These are phyloP conservation scores for Eutypa lata DNA, from an alignment of 2,329 filamentous ascomycete species.

Conservation along the genomic window DNA sequence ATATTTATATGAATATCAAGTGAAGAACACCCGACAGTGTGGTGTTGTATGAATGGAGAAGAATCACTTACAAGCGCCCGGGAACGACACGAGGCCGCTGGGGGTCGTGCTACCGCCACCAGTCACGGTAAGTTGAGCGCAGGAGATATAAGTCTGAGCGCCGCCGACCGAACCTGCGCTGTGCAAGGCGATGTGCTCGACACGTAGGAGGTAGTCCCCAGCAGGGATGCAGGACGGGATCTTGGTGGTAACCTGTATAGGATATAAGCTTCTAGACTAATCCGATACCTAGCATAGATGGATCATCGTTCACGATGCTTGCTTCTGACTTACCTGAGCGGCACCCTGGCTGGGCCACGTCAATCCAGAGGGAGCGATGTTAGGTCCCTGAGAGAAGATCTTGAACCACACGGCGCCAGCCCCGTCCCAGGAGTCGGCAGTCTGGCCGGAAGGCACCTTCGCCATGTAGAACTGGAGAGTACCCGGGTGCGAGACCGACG, in stretches of 20 bases:
- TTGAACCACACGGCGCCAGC: constrained; percentile 39
- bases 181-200: constrained; percentile 48
- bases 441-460: constrained; percentile 35
- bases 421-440: constrained; percentile 35
- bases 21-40: background rate
- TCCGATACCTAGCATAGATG: no score
- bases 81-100: constrained; percentile 36
- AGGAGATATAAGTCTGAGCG: constrained; percentile 44
- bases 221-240: constrained; percentile 42
- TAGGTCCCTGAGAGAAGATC: constrained; percentile 40
- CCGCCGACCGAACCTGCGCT: constrained; percentile 36
- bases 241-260: constrained; percentile 33
- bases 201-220: constrained; percentile 48
- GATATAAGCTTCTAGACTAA: background rate
- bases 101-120: constrained; percentile 39
- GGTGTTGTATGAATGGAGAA: background rate
- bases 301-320: no score
- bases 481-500: constrained; percentile 40
- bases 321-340: constrained; percentile 9
- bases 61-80: constrained; percentile 31
- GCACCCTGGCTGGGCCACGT: constrained; percentile 40
- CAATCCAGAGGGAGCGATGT: constrained; percentile 31
- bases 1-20: background rate
- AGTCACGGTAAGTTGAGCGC: constrained; percentile 35
- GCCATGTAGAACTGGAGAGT: constrained; percentile 39